Percentiles rank a stretch among this genome's conserved stretches.
Evolutionary conservation across 768 basidiomycete species (phyloP).

Genomic region (Russula lepida): DNA sequence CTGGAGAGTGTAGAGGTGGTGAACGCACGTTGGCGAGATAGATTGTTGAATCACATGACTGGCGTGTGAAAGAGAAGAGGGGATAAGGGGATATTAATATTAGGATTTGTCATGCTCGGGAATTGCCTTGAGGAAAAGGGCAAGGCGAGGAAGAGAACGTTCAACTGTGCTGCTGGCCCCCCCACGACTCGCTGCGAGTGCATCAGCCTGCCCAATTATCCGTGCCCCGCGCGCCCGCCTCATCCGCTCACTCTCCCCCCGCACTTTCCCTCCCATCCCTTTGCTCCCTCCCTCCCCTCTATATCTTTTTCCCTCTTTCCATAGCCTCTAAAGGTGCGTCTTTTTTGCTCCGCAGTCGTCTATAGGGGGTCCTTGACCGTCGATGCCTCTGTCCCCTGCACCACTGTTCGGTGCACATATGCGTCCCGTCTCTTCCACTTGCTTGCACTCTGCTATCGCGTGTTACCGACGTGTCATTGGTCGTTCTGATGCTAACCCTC

Average conservation of each 20-base stretch:
- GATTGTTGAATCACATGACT: too few relatives aligned
- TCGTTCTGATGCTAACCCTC: constrained; percentile 29
- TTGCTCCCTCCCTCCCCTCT: not conserved
- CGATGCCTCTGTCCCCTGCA: constrained; percentile 3
- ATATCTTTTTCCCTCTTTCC: not conserved
- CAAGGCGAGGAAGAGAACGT: not conserved
- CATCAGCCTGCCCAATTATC: constrained; percentile 11
- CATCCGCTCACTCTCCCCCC: constrained; percentile 9
- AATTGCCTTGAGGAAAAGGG: constrained; percentile 15
- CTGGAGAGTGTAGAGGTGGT: constrained; percentile 61
- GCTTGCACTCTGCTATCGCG: constrained; percentile 22
- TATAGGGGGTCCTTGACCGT: constrained; percentile 1
- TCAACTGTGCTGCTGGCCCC: constrained; percentile 15
- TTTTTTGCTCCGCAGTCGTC: not conserved
- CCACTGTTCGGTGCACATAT: not conserved
- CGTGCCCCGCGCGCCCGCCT: constrained; percentile 15
- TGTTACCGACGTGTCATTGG: constrained; percentile 34
- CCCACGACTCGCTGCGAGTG: constrained; percentile 10
- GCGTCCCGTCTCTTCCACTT: not conserved
- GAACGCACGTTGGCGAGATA: constrained; percentile 81
- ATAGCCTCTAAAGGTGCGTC: constrained; percentile 10
- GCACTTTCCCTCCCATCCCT: constrained; percentile 6
- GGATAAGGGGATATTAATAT: not conserved
- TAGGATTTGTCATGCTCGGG: constrained; percentile 6
- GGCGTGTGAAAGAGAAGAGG: not conserved